These are phyloP conservation scores for Pisolithus thermaeus DNA, from an alignment of 1,284 basidiomycete genomes.

Conservation along the genomic window DNA sequence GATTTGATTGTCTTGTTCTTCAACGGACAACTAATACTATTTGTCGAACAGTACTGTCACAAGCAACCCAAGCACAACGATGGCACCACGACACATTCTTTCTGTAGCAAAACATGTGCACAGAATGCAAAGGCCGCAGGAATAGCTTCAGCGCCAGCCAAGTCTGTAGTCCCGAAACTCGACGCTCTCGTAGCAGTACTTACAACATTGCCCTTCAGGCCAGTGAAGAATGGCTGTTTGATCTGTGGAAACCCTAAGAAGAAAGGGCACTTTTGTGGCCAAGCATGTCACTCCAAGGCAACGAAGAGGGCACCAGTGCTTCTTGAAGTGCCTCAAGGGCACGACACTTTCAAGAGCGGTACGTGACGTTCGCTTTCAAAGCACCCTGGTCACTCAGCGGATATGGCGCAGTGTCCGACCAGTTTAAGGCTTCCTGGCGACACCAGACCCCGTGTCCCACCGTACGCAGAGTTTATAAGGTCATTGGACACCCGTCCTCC, in stretches of 20 bases:
- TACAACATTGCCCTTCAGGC: conserved; percentile 46
- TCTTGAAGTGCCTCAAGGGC: conserved; percentile 52
- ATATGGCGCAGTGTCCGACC: conserved; percentile 43
- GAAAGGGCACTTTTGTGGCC: conserved; percentile 54
- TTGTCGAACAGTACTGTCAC: conserved; percentile 35
- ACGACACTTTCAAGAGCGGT: conserved; percentile 60
- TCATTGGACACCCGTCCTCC: conserved; percentile 41
- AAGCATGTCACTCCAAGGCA: conserved; percentile 45
- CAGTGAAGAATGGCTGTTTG: conserved; percentile 46
- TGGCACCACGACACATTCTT: conserved; percentile 46
- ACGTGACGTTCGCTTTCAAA: conserved; percentile 13
- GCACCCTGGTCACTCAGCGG: conserved; percentile 7
- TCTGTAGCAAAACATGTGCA: conserved; percentile 55
- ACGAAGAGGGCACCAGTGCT: conserved; percentile 48
- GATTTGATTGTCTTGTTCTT: neutral
- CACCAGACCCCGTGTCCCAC: conserved; percentile 49
- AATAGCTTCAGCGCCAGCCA: conserved; percentile 21
- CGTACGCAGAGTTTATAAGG: conserved; percentile 56
- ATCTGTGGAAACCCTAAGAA: conserved; percentile 51
- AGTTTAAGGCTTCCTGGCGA: conserved; percentile 64
- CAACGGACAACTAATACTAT: conserved; percentile 10
- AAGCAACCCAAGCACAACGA: conserved; percentile 50
- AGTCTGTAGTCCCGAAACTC: conserved; percentile 23
- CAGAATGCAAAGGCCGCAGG: conserved; percentile 34
- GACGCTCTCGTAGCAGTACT: conserved; percentile 36